phyloP scores from a whole-genome alignment of 768 basidiomycete species.

The Auriscalpium orientale region DNA sequence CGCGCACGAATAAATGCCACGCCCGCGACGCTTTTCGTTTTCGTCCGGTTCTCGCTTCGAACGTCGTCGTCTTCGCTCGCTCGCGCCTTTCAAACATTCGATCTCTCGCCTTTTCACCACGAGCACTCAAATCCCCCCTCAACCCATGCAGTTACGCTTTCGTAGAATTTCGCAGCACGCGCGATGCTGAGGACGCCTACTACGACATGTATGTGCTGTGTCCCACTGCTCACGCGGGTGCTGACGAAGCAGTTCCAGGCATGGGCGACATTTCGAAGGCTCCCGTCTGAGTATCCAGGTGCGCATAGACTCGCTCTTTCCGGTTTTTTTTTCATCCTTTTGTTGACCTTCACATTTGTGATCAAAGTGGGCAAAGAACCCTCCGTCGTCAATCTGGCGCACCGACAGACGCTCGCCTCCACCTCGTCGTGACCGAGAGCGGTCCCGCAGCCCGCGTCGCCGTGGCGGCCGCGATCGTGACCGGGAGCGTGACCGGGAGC shows the following conservation, averaged over 20 bases:
- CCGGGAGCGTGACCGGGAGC: slow-evolving; percentile 38
- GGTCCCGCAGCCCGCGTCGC: slow-evolving; percentile 49
- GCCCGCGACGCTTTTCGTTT: slow-evolving; percentile 13
- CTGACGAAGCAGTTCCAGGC: slow-evolving; percentile 37
- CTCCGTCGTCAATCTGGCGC: slow-evolving; percentile 79
- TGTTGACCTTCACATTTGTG: neutral
- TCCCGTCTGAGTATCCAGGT: slow-evolving; percentile 71
- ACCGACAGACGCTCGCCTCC: slow-evolving; percentile 41
- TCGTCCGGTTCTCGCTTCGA: slow-evolving; percentile 7
- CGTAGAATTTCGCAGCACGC: slow-evolving; percentile 71
- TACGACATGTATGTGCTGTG: slow-evolving; percentile 61
- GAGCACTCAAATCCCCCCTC: slow-evolving; percentile 49
- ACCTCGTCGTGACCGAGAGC: slow-evolving; percentile 35
- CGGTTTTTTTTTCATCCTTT: slow-evolving; percentile 10
- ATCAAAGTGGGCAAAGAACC: slow-evolving; percentile 70
- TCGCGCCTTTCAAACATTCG: slow-evolving; percentile 29
- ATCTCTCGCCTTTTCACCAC: slow-evolving; percentile 19
- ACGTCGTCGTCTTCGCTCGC: slow-evolving; percentile 21
- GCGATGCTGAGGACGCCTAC: slow-evolving; percentile 79
- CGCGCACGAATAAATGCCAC: slow-evolving; percentile 9
- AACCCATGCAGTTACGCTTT: slow-evolving; percentile 70
- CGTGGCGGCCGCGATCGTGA: slow-evolving; percentile 21
- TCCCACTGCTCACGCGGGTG: neutral
- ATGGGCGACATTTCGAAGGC: slow-evolving; percentile 69
- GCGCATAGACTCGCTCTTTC: neutral